Evolutionary conservation across 2,329 filamentous ascomycete species (phyloP), one percentile per base, ranked within the genome.

Genomic region (Nemania sp.): DNA sequence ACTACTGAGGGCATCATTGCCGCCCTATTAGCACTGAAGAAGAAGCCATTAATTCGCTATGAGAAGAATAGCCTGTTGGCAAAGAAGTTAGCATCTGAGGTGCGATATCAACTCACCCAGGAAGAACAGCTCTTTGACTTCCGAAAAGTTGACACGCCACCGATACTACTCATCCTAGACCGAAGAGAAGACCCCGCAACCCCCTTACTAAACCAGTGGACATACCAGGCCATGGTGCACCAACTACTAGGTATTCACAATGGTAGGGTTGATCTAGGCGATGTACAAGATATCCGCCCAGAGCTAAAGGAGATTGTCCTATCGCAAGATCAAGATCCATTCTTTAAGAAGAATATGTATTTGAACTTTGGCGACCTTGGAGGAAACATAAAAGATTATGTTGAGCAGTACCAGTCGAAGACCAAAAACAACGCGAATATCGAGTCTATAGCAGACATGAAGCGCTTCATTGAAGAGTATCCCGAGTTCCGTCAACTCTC

Each of bases 221-320:
- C 96, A 27, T 99, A 99, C 77, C 96, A 99, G 81, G 96, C 96
- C n/a, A 99, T 99, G 94, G 96, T 99, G 0, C 96, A 99, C 78
- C 96, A 99, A 77, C 83, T 98, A 1, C 85, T 99, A 13, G 96
- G 96, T 5, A 97, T 99, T 72, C 89, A 92, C 66, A 98, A 98
- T 78, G 96, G 96, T n/a, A 88, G 95, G 58, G 96, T 99, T 0
- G 92, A 97, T 77, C 84, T 99, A 38, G 92, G 91, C 70, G 88
- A 93, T 63, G 90, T 97, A 0, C 93, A 93, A 13, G 94, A 97
- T 62, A 89, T 97, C 64, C 87, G 93, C 18, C 92, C 93, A 0
- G 95, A 98, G 78, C 85, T 98, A 62, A 94, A 92, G 76, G 96
- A 99, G 81, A 96, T 99, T 66, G 94, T 98, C 2, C 83, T 99